Percentiles rank a stretch among this genome's conserved stretches.
Conservation (phyloP, 176 grass and related monocot species). For the Triticum monococcum region DNA sequence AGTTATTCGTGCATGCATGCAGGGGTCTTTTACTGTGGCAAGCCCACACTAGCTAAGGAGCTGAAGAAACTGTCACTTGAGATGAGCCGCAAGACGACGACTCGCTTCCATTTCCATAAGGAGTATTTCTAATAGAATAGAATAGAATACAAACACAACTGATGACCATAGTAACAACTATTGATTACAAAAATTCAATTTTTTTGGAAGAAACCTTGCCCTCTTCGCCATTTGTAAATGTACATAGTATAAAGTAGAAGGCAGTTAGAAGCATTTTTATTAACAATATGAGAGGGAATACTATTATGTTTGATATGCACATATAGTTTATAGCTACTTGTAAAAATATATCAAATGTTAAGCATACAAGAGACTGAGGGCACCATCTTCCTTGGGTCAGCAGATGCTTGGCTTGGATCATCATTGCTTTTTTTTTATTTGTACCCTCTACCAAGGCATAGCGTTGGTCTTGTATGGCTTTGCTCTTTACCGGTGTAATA, state of each 20-base stretch:
- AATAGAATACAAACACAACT: constrained; percentile 25
- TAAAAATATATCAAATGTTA: not conserved
- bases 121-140: constrained; percentile 61
- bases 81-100: constrained; percentile 57
- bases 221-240: constrained; percentile 50
- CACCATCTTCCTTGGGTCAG: too few relatives aligned
- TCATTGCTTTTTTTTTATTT: too few relatives aligned
- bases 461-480: too few relatives aligned
- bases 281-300: constrained; percentile 27
- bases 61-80: constrained; percentile 61
- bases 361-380: constrained; percentile 24
- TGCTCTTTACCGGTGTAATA: too few relatives aligned
- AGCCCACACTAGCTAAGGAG: constrained; percentile 66
- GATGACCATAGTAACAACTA: constrained; percentile 17
- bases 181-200: constrained; percentile 5
- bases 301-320: constrained; percentile 22
- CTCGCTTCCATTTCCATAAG: constrained; percentile 77
- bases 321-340: constrained; percentile 28
- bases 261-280: constrained; percentile 41
- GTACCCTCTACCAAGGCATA: too few relatives aligned
- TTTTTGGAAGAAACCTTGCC: constrained; percentile 35
- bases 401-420: too few relatives aligned
- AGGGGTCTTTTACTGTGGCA: constrained; percentile 82
- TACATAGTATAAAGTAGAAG: constrained; percentile 56
- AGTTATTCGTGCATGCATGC: constrained; percentile 21